Percentiles rank a stretch among this genome's conserved stretches.
Evolutionary conservation across 768 basidiomycete genomes (phyloP).

Genomic region (Candolleomyces efflorescens): DNA sequence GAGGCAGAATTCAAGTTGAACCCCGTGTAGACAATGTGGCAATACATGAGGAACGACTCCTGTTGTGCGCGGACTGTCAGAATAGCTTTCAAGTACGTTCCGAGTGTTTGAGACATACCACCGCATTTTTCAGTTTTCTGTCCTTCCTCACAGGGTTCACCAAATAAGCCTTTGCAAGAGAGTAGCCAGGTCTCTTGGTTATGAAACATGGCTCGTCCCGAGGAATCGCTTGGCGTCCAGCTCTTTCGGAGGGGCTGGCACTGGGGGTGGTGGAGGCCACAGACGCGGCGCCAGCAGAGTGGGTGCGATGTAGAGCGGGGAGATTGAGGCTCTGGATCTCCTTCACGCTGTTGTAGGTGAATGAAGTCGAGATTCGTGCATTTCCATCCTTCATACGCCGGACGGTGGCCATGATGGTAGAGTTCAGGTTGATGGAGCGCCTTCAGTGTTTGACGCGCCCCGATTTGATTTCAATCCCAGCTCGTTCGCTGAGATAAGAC

Average conservation of each 20-base stretch:
- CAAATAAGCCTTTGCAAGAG: constrained; percentile 7
- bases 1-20: not conserved
- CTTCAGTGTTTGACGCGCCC: not conserved
- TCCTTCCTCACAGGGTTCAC: constrained; percentile 10
- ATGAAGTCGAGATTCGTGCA: not conserved
- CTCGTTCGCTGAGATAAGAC: too few species aligned
- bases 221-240: not conserved
- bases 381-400: not conserved
- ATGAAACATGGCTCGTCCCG: constrained; percentile 9
- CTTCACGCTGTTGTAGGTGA: not conserved
- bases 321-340: not conserved
- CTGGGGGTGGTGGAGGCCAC: not conserved
- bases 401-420: not conserved
- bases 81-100: not conserved
- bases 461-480: too few species aligned
- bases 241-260: not conserved
- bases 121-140: not conserved
- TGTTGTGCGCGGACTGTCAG: not conserved
- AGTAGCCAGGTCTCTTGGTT: constrained; percentile 6
- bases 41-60: not conserved
- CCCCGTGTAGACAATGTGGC: not conserved
- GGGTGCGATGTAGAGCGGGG: not conserved
- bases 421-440: too few species aligned
- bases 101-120: not conserved
- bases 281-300: not conserved